Evolutionary conservation across 352 stramenopile genomes (phyloP), one percentile per base, ranked within the genome.

Genomic region (Phytophthora multivora): DNA sequence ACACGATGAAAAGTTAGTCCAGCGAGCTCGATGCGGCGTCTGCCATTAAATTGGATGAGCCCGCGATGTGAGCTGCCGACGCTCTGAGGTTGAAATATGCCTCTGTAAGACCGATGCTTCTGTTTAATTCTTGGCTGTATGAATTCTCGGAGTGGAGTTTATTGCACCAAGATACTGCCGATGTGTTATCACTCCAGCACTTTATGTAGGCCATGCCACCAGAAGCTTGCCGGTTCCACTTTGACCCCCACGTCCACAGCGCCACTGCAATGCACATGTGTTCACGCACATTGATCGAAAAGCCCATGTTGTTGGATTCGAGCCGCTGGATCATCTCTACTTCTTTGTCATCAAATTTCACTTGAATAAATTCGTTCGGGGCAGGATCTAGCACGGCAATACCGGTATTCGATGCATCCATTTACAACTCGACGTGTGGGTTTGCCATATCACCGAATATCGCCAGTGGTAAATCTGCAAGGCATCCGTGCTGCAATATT

Each of bases 51-150:
- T 81, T 74, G 0, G 40, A 38, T 4, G 48, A 36, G 0, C 65
- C 56, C 0, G 59, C 38, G 0, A 78, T 23, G 12, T 81, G 72
- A 0, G 31, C 31, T 0, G 35, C 43, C 1, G 46, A 50, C 0
- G 76, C 28, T 1, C 63, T 19, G 2, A 76, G 54, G 0, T 63
- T 64, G 38, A 73, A 62, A 0, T 58, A 31, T 0, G 43, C 59
- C 39, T 75, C 69, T 0, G 36, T 47, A 0, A 74, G 23, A 6
- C 73, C 62, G 16, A 81, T 72, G 0, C 15, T 9, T 1, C 70
- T 19, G 21, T 83, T 82, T 15, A 82, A 60, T 58, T 79, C 70
- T 65, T 79, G 73, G 30, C 49, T 67, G 0, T 50, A 38, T 0
- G 6, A 0, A 35, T 75, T 69, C 0, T 36, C 31, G 1, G 51